A percentile compares a stretch with the other conserved stretches of the same genome.
Evolutionary conservation across 2,329 filamentous ascomycete genomes (phyloP).

Genomic region (Nigrospora osmanthi): DNA sequence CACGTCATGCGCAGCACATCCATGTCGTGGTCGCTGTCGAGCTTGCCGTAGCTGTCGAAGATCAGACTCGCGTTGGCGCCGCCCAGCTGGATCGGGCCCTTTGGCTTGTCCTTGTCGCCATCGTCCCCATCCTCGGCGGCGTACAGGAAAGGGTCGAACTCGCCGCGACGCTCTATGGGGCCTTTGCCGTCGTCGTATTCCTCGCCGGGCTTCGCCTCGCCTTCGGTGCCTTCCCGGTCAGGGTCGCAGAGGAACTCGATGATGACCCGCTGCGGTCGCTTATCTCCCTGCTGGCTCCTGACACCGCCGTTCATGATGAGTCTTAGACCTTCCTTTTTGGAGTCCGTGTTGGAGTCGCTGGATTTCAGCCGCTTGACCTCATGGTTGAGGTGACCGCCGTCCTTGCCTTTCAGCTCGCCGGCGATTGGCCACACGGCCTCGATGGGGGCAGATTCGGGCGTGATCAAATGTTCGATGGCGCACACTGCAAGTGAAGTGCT

Average conservation of each 20-base stretch:
- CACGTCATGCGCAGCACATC: slow-evolving; percentile 71
- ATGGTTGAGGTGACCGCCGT: slow-evolving; percentile 55
- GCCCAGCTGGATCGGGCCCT: slow-evolving; percentile 46
- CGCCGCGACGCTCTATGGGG: slow-evolving; percentile 12
- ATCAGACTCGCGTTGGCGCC: slow-evolving; percentile 54
- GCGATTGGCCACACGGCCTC: slow-evolving; percentile 63
- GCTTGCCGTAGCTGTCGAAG: slow-evolving; percentile 64
- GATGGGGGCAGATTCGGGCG: slow-evolving; percentile 35
- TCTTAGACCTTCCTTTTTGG: slow-evolving; percentile 62
- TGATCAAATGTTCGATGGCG: slow-evolving; percentile 56
- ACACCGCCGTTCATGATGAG: slow-evolving; percentile 59
- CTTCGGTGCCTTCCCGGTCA: slow-evolving; percentile 65
- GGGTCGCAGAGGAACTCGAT: slow-evolving; percentile 80
- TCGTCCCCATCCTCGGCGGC: slow-evolving; percentile 23
- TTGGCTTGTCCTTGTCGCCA: slow-evolving; percentile 26
- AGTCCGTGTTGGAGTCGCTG: slow-evolving; percentile 56
- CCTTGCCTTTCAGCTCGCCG: slow-evolving; percentile 55
- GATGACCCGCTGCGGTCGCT: slow-evolving; percentile 62
- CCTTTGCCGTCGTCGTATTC: slow-evolving; percentile 33
- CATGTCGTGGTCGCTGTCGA: slow-evolving; percentile 45
- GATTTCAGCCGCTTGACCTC: slow-evolving; percentile 58
- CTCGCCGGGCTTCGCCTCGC: slow-evolving; percentile 51
- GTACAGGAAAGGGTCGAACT: slow-evolving; percentile 20
- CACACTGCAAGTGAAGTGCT: slow-evolving; percentile 50
- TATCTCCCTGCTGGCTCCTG: slow-evolving; percentile 44